Evolutionary conservation across 2,329 filamentous ascomycete genomes (phyloP), one percentile per base, ranked within the genome.

Genomic region (Cyclaneusma minus): DNA sequence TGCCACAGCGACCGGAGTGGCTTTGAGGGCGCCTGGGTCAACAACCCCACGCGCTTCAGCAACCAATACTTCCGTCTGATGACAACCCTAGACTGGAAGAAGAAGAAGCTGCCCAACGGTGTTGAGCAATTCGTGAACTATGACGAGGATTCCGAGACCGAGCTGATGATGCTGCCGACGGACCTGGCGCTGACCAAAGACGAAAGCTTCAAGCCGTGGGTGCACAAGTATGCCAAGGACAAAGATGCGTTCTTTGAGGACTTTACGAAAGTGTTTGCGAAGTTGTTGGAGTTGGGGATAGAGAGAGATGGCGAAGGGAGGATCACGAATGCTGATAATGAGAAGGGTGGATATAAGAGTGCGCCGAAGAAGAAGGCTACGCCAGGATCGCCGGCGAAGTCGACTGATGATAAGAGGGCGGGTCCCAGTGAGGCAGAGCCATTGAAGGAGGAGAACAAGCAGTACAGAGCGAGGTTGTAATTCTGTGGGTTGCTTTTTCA

Each of bases 131-230:
- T 68, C 43, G 60, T 63, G 22, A 67, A 68, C 38, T 58, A 60
- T 24, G 67, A 72, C 34, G 63, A 68, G 24, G 63, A 72, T 36
- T 48, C 43, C 4, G 50, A 44, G 25, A 60, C 62, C 31, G 62
- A 64, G 29, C 49, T 75, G 21, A 75, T 75, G 70, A 75, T 75
- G 70, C 42, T 75, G 42, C 69, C 69, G 1, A 72, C 68, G 3
- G 69, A 75, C 42, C 61, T 75, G 40, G 61, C 68, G 4, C 51
- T 75, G 20, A 48, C 62, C 4, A 51, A 56, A 2, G 69, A 76
- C 35, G 44, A 53, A 3, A 42, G 36, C 5, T 75, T 76, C 42
- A 43, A 51, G 11, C 49, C 50, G 5, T 74, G 62, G 59, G 68
- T 74, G 8, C 53, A 68, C 44, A 41, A 52, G 33, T 75, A 74